Evolutionary conservation across 1,284 basidiomycete species (phyloP), one percentile per base, ranked within the genome.

Genomic region (Fomitopsis betulina): DNA sequence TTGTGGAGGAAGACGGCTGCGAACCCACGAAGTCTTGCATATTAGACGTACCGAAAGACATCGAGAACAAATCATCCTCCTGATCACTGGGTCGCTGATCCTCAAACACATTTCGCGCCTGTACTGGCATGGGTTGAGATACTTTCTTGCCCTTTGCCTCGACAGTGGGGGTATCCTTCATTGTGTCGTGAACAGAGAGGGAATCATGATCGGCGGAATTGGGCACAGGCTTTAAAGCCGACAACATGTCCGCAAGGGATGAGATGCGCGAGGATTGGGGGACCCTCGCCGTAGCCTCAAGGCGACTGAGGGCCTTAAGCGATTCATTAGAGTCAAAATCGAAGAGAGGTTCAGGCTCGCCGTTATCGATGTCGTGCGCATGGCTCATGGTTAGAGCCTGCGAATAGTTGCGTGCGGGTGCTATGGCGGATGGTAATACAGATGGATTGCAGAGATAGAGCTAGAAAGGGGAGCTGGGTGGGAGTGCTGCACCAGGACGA

Each of bases 351-450:
- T 79, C 77, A 53, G 75, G 68, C 61, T 79, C 76, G 58, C 79
- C 76, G 77, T 79, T 80, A 81, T 85, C 81, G 78, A 81, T 80
- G 71, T 73, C 73, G 72, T 73, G 73, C 61, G 62, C 63, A 27
- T 54, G 70, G 74, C 74, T 75, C 79, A 80, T 81, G 74, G 65
- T 62, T 65, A 67, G 69, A 71, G 66, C 51, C 55, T 56, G 63
- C 65, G 54, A 49, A 66, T 70, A 25, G 25, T 25, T 21, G 49
- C 33, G 49, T 23, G 49, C 33, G 54, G 55, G 60, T 55, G 47
- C 35, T 47, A 55, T 47, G 27, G 55, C 58, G 55, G 65, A 68
- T 63, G 65, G 64, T 59, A 63, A 64, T 63, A 69, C 60, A 66
- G 65, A 65, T 63, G 64, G 59, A 61, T 40, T 32, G 8, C 9